Conservation (phyloP, 2,329 filamentous ascomycete species). For the Clonostachys byssicola region DNA sequence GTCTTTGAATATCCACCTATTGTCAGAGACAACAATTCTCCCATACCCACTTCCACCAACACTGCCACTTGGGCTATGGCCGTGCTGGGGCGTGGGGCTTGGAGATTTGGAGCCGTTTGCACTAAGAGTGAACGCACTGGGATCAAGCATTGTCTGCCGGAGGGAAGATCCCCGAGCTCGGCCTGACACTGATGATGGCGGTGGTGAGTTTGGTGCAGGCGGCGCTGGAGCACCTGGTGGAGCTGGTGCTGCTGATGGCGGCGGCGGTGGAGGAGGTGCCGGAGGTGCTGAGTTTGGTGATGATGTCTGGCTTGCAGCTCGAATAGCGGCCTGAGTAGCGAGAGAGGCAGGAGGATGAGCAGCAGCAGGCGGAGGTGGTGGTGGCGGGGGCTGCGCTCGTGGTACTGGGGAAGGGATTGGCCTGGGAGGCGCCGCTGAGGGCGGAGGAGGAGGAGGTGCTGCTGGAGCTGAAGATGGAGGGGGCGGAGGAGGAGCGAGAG, state of each 20-base stretch:
- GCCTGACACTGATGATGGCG: conserved; percentile 27
- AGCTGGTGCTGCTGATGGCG: conserved; percentile 13
- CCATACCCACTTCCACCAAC: conserved; percentile 13
- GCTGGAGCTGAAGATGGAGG: conserved; percentile 35
- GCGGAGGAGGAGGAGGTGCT: conserved; percentile 29
- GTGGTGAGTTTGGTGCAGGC: conserved; percentile 26
- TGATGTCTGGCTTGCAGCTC: conserved; percentile 35
- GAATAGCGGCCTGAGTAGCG: conserved; percentile 37
- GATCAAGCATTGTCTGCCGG: conserved; percentile 64
- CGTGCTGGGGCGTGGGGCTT: conserved; percentile 27
- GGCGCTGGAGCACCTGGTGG: conserved; percentile 18
- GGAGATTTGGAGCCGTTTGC: conserved; percentile 55
- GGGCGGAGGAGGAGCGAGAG: conserved; percentile 29
- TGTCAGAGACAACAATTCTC: conserved; percentile 65
- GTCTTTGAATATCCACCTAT: conserved; percentile 81
- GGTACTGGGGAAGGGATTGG: conserved; percentile 22
- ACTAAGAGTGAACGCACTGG: conserved; percentile 70
- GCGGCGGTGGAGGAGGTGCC: conserved; percentile 27
- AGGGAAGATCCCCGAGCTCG: conserved; percentile 41
- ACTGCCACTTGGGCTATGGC: conserved; percentile 16
- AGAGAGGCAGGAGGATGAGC: conserved; percentile 23
- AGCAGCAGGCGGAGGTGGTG: conserved; percentile 33
- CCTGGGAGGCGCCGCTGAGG: conserved; percentile 22
- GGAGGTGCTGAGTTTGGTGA: conserved; percentile 26
- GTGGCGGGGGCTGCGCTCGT: conserved; percentile 9